phyloP scores from a whole-genome alignment of 768 basidiomycete genomes.

The Vishniacozyma victoriae region DNA sequence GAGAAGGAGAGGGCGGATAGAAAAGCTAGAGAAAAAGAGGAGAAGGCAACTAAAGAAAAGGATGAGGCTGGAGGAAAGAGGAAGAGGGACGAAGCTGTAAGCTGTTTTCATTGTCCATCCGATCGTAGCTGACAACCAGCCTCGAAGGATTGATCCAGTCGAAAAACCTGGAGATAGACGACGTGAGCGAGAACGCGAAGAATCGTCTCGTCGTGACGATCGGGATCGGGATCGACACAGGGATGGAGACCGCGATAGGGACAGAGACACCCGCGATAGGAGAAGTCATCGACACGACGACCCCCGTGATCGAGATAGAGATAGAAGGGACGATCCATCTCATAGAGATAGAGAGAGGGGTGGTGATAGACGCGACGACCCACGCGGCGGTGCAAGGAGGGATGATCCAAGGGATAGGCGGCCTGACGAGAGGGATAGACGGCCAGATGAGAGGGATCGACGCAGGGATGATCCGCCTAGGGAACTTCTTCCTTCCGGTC shows the following conservation, averaged over 20 bases:
- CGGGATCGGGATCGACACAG: slow-evolving; percentile 52
- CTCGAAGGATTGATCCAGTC: not conserved
- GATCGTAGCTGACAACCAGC: not conserved
- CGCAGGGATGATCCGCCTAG: slow-evolving; percentile 15
- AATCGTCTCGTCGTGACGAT: slow-evolving; percentile 56
- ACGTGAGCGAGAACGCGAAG: slow-evolving; percentile 1
- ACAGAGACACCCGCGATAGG: slow-evolving; percentile 41
- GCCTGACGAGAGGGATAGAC: not conserved
- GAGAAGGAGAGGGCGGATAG: slow-evolving; percentile 21
- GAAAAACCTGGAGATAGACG: not conserved
- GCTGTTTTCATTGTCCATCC: not conserved
- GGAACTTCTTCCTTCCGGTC: slow-evolving; percentile 22
- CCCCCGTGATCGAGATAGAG: slow-evolving; percentile 9
- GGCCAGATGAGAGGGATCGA: not conserved
- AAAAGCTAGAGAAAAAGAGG: slow-evolving; percentile 11
- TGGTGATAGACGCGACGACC: not conserved
- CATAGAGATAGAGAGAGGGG: not conserved
- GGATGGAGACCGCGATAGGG: slow-evolving; percentile 53
- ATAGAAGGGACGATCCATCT: slow-evolving; percentile 2
- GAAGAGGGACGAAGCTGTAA: slow-evolving; percentile 1
- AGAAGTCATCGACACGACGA: too few species aligned
- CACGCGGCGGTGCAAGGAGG: not conserved
- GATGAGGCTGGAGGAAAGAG: slow-evolving; percentile 6
- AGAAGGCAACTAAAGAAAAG: slow-evolving; percentile 2
- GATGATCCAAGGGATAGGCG: not conserved